Evolutionary conservation across 352 stramenopile genomes (phyloP).

Genomic region (Globisporangium spinosum): DNA sequence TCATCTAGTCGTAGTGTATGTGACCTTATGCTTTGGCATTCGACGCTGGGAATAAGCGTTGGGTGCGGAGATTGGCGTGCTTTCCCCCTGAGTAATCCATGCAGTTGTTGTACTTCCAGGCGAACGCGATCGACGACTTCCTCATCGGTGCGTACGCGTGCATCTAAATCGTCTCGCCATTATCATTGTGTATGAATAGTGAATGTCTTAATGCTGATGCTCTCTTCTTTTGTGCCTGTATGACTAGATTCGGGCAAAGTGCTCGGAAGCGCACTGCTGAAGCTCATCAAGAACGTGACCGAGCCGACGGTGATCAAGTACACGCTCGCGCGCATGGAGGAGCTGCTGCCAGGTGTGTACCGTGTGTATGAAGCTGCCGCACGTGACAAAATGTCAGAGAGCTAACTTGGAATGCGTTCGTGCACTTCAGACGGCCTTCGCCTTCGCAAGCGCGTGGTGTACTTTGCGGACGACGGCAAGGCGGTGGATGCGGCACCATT

Average conservation of each 20-base stretch:
- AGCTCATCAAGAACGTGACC: constrained; percentile 87
- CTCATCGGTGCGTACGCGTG: constrained; percentile 32
- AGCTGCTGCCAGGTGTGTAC: constrained; percentile 59
- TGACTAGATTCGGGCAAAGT: constrained; percentile 51
- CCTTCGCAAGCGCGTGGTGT: constrained; percentile 71
- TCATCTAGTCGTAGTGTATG: background rate
- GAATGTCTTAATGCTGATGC: background rate
- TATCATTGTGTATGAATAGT: background rate
- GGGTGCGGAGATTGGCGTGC: background rate
- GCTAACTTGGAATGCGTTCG: background rate
- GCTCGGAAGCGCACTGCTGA: constrained; percentile 66
- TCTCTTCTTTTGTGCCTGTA: background rate
- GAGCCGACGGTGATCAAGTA: constrained; percentile 86
- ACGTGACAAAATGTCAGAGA: background rate
- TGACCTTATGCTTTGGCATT: background rate
- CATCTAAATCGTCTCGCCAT: background rate
- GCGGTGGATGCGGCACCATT: constrained; percentile 76
- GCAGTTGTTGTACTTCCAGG: constrained; percentile 28
- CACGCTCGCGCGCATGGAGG: constrained; percentile 82
- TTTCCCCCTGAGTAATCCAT: constrained; percentile 21
- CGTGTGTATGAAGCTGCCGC: background rate
- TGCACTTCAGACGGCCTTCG: constrained; percentile 53
- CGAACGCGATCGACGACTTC: constrained; percentile 71
- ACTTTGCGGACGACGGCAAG: constrained; percentile 75
- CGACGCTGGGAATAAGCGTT: background rate